Conservation (phyloP, 495 filamentous ascomycete genomes). For the Penicillium goetzii region DNA sequence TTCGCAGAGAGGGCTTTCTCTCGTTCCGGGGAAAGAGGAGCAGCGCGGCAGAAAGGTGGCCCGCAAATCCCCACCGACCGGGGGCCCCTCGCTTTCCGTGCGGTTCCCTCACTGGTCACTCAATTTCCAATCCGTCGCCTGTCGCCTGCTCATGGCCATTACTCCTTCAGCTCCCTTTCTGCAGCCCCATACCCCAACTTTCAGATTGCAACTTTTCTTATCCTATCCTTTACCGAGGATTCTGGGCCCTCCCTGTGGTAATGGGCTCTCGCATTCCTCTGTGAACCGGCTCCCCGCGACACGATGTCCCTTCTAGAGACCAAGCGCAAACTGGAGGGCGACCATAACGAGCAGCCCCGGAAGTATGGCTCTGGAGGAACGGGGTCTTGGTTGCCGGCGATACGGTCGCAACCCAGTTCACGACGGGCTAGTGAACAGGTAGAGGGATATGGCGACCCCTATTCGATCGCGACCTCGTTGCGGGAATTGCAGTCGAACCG, state of each 20-base stretch:
- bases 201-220: neutral
- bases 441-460: slow-evolving; percentile 29
- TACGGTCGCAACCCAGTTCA: slow-evolving; percentile 17
- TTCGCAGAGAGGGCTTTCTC: neutral
- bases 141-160: neutral
- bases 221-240: neutral
- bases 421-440: slow-evolving; percentile 29
- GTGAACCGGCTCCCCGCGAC: slow-evolving; percentile 18
- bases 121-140: neutral
- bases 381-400: neutral
- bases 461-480: slow-evolving; percentile 27
- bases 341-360: slow-evolving; percentile 33
- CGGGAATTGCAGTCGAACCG: slow-evolving; percentile 39
- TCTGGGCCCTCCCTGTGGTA: slow-evolving; percentile 6
- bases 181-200: neutral
- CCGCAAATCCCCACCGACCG: slow-evolving; percentile 6
- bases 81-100: neutral
- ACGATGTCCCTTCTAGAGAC: slow-evolving; percentile 48
- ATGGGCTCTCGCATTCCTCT: slow-evolving; percentile 21
- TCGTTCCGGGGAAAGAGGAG: slow-evolving; percentile 26
- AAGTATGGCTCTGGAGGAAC: slow-evolving; percentile 16
- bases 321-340: slow-evolving; percentile 45
- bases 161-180: neutral
- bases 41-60: slow-evolving; percentile 9
- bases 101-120: neutral